Base-by-base conservation (phyloP, 2,329 filamentous ascomycete species). In the Chlorencoelia australis region DNA sequence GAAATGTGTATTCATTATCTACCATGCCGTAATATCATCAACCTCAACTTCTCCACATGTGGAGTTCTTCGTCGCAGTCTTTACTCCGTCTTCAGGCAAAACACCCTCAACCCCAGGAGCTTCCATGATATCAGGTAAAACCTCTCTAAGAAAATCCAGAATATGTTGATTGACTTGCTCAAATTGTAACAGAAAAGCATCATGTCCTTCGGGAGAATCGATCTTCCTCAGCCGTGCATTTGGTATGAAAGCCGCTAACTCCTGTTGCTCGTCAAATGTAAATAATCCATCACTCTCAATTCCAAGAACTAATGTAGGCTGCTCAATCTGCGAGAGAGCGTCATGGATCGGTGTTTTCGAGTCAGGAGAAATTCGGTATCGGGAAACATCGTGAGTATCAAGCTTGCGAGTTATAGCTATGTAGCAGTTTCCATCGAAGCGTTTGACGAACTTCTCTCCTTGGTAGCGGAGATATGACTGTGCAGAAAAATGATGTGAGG, bases 381-480 rank as follows among this genome's bases (percentile, higher is more conserved):
- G 75, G 10, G 87, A 93, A 17, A 98, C 77, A 57, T 98, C 91
- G 60, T 98, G 91, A 0, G 91, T 96, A 58, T 98, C 91, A 11
- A 98, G 74, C 62, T 98, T 98, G 53, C 91, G 82, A 4, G 91
- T 96, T 61, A 98, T 95, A 48, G 91, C 88, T 50, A 98, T 96
- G 65, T 98, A 98, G 65, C 91, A 98, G 60, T 98, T 98, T 53
- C 87, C 85, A 60, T 98, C 91, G 59, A 96, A 98, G 7, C 91
- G 82, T 59, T 84, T 87, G 51, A 96, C 91, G 52, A 98, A 98
- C 60, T 98, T 98, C 51, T 81, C 75, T 38, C 87, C 89, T 62
- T 98, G 91, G 61, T 98, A 98, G 14, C 91, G 82, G 28, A 98
- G 73, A 61, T 98, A 98, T 0, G 88, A 95, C 59, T 98, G 91